These are phyloP conservation scores for Gossypium sturtianum DNA, from an alignment of 345 rosid genomes.

Conservation along the genomic window DNA sequence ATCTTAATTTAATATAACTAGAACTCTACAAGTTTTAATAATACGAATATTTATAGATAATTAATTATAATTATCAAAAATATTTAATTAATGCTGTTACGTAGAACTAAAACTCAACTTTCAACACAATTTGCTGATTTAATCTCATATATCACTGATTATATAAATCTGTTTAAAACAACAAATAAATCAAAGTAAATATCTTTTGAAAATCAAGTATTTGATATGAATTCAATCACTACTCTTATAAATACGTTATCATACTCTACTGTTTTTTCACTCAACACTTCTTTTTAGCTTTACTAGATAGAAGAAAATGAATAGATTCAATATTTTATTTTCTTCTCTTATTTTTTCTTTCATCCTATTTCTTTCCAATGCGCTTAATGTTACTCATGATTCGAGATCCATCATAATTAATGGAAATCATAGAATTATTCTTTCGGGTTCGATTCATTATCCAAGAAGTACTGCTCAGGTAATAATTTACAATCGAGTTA, in stretches of 20 bases:
- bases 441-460: not conserved
- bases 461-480: constrained; percentile 20
- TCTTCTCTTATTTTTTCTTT: not conserved
- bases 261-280: not conserved
- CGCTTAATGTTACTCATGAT: constrained; percentile 11
- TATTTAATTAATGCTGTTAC: no score
- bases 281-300: not conserved
- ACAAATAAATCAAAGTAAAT: no score
- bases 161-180: no score
- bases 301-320: not conserved
- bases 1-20: no score
- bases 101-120: no score
- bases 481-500: not conserved
- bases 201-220: not conserved
- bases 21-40: no score
- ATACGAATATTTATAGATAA: no score
- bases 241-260: not conserved
- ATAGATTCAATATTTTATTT: not conserved
- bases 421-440: constrained; percentile 15
- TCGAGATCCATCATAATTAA: constrained; percentile 28
- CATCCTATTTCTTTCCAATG: not conserved
- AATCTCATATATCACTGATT: no score
- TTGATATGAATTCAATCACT: not conserved
- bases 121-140: no score
- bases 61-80: no score